Conservation (phyloP, 306 rosid species). For the Glycine latifolia region DNA sequence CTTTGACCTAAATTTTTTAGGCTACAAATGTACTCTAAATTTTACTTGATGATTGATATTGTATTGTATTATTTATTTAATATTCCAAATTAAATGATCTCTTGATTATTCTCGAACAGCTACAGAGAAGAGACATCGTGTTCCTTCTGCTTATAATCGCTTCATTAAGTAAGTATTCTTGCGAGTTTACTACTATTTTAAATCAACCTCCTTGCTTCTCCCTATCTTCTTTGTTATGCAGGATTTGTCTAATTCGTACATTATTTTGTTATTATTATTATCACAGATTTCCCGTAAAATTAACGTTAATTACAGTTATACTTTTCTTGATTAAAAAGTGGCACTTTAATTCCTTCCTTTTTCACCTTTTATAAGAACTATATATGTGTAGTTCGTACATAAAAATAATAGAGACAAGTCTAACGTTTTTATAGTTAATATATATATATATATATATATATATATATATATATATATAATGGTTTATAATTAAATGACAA, state of each 20-base stretch:
- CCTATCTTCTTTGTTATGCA: neutral
- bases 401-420: too few relatives aligned
- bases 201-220: neutral
- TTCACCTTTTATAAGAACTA: neutral
- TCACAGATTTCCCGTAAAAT: neutral
- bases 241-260: neutral
- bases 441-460: too few relatives aligned
- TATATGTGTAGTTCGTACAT: too few relatives aligned
- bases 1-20: neutral
- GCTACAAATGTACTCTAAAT: neutral
- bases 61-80: neutral
- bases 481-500: neutral
- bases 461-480: too few relatives aligned
- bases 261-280: neutral
- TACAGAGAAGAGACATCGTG: conserved; percentile 95
- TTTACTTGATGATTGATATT: conserved; percentile 13
- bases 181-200: neutral
- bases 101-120: conserved; percentile 62
- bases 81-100: conserved; percentile 26
- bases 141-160: conserved; percentile 97
- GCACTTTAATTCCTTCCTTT: neutral
- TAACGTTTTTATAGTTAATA: too few relatives aligned
- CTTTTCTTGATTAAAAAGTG: neutral
- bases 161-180: conserved; percentile 83
- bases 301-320: neutral